phyloP scores from a whole-genome alignment of 192 early-diverging fungal species.

The Rhizoclosmatium sp. region DNA sequence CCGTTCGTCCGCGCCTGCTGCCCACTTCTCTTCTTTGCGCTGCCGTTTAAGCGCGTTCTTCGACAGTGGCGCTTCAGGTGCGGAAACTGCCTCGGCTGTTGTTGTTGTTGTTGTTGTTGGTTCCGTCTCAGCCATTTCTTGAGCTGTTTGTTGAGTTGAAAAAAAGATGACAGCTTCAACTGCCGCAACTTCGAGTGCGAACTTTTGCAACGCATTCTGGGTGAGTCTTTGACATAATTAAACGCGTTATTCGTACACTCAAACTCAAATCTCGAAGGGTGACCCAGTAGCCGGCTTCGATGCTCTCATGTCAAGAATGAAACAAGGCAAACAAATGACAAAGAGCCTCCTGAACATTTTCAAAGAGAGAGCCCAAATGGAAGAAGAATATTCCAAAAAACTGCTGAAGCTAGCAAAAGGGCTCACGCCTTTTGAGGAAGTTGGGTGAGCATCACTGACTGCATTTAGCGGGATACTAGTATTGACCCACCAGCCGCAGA shows the following conservation, averaged over 20 bases:
- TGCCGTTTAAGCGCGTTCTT: slow-evolving; percentile 80
- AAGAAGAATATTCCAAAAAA: slow-evolving; percentile 61
- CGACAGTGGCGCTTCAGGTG: slow-evolving; percentile 51
- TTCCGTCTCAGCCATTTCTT: background rate
- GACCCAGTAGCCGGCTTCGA: slow-evolving; percentile 45
- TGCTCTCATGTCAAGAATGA: slow-evolving; percentile 53
- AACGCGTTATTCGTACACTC: too few relatives aligned
- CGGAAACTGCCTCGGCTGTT: background rate
- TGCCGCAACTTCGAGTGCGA: too few relatives aligned
- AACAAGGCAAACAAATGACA: slow-evolving; percentile 53
- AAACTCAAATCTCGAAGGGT: background rate
- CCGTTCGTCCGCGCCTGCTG: slow-evolving; percentile 57
- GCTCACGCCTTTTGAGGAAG: slow-evolving; percentile 57
- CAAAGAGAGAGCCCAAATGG: slow-evolving; percentile 56
- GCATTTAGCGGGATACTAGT: too few relatives aligned
- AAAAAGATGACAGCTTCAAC: background rate
- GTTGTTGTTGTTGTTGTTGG: background rate
- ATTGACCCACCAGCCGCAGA: slow-evolving; percentile 7
- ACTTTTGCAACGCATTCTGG: too few relatives aligned
- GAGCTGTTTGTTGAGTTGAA: background rate
- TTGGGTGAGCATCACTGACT: slow-evolving; percentile 41
- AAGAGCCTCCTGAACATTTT: slow-evolving; percentile 49
- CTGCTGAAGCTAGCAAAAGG: slow-evolving; percentile 53
- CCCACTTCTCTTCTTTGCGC: slow-evolving; percentile 66
- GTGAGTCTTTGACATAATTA: too few relatives aligned